Evolutionary conservation across 257 asterid genomes (phyloP).

Genomic region (Nyctanthes arbortristis): DNA sequence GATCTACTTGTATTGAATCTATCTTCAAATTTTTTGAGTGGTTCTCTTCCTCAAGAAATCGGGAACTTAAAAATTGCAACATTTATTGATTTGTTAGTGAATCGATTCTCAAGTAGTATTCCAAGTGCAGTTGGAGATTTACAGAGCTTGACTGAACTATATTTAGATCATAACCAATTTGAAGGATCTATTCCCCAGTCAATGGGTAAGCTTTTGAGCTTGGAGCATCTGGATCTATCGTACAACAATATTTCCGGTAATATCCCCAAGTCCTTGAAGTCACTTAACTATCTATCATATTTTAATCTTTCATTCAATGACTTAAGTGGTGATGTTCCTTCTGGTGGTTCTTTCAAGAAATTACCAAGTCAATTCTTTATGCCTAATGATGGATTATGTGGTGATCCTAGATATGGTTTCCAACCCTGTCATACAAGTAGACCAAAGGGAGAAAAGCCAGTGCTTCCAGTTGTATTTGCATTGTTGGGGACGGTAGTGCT

Average conservation of each 20-base stretch:
- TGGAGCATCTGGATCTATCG: constrained; percentile 23
- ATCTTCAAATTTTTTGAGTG: no score
- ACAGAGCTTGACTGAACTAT: background rate
- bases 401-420: constrained; percentile 28
- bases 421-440: constrained; percentile 1
- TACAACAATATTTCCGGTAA: constrained; percentile 28
- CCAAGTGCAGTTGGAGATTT: constrained; percentile 16
- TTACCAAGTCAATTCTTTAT: constrained; percentile 5
- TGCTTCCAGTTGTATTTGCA: background rate
- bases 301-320: constrained; percentile 32
- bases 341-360: constrained; percentile 21
- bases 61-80: constrained; percentile 12
- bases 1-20: no score
- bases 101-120: constrained; percentile 23
- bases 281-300: constrained; percentile 18
- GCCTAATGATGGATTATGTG: constrained; percentile 26
- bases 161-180: constrained; percentile 24
- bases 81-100: constrained; percentile 18
- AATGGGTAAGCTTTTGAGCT: no score
- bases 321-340: constrained; percentile 30
- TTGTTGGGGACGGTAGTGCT: constrained; percentile 2
- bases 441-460: background rate
- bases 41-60: constrained; percentile 14
- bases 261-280: no score
- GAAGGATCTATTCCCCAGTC: no score